Base-by-base conservation (phyloP, 306 rosid genomes). In the Pyrus pyrifolia region DNA sequence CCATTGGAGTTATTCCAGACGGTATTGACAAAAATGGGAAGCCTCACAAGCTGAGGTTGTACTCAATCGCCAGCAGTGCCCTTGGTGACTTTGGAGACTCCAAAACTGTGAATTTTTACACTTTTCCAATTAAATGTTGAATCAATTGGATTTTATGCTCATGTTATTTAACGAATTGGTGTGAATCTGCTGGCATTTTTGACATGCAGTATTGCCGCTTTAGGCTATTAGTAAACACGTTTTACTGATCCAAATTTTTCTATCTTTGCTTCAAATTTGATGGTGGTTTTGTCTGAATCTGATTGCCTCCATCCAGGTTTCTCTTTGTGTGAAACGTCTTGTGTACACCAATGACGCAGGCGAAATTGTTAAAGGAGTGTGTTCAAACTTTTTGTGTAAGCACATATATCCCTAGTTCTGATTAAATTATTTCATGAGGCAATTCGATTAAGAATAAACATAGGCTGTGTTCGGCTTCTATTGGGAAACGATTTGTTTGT, bases 361-460 rank as follows among this genome's bases (percentile, higher is more conserved):
- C 76, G 98, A 94, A 79, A 52, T 92, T 83, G 92, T 95, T 59
- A 95, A 92, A 71, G 98, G 98, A 79, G 98, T 95, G 55, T 95
- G 98, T 82, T 95, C 98, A 15, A 95, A 95, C 84, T 95, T 89
- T 81, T 88, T 95, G 88, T 92, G 98, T 95, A 86, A 93, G 92
- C 76, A 83, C 58, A 30, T 10, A 72, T 66, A 33, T 13, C 75
- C 77, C 31, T 79, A 78, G 58, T 52, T 79, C 67, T 40, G 19
- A 14, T 51, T 38, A 38, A 38, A 52, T n/a, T 62, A 62, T 74
- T 51, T 63, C 29, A 46, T 21, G 29, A 31, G 42, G 61, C 30
- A 45, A 29, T 61, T 63, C 1, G 2, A 29, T 27, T 29, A 18
- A 59, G 63, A 30, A 18, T 40, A 42, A 23, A 17, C 25, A 0